Evolutionary conservation across 208 protist genomes (phyloP), one percentile per base, ranked within the genome.

Genomic region (Trypanosomatidae sp.): DNA sequence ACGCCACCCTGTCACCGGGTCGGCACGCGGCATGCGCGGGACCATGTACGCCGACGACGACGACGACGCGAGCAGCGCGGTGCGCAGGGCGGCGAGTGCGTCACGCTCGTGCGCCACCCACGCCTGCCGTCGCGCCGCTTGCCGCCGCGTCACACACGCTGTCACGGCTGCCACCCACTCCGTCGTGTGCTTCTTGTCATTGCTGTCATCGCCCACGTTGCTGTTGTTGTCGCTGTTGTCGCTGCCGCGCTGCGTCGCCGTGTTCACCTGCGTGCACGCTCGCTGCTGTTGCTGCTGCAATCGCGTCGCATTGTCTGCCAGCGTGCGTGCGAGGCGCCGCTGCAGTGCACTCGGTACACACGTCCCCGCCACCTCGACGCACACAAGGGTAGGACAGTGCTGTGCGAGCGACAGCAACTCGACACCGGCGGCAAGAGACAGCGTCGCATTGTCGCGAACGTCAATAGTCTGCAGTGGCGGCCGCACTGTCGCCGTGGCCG

Each of bases 391-490:
- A 2, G 56, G 43, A 26, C 66, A 71, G 19, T 76, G 53, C 30
- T 83, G 60, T 6, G 74, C 42, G 11, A 94, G 51, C 2, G 63
- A 76, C 3, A 92, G 55, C 2, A 94, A 38, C 13, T 75, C 79
- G 0, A 88, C 43, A 3, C 79, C 87, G 13, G 61, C 79, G 6
- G 74, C 61, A 11, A 90, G 65, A 0, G 81, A 91, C 23, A 94
- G 53, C 2, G 53, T 47, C 3, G 44, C 18, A 53, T 94, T 91
- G 48, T 43, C 37, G 13, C 75, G 78, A 7, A 94, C 61, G 61
- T 94, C 76, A 15, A 94, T 32, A 43, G 18, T 26, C 11, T 19
- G 33, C 25, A 15, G 16, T 24, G 35, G 16, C 32, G 16, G 25
- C 22, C 15, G 21, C 23, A 19, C 16, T 21, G n/a, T 44, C 3